Evolutionary conservation across 345 rosid genomes (phyloP).

Genomic region (Hibiscus tridactylites): DNA sequence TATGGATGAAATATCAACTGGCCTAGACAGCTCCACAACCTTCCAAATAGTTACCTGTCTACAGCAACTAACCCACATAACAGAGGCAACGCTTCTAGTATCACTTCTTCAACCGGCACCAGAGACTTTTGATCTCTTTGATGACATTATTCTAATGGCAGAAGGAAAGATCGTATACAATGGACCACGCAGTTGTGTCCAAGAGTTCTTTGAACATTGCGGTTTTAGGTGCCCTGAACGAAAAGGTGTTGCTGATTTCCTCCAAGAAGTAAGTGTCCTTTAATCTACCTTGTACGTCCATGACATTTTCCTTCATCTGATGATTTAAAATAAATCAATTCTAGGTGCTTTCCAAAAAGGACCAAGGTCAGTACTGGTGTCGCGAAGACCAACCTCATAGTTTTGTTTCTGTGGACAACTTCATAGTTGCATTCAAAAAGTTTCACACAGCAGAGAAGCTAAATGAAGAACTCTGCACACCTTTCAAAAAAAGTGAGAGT

Average conservation of each 20-base stretch:
- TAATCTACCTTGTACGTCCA: background rate
- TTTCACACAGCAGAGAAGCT: constrained; percentile 31
- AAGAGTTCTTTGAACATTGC: constrained; percentile 50
- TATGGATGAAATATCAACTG: constrained; percentile 77
- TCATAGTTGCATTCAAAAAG: constrained; percentile 28
- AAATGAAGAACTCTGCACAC: constrained; percentile 31
- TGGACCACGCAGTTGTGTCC: constrained; percentile 46
- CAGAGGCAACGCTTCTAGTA: constrained; percentile 41
- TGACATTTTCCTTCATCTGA: background rate
- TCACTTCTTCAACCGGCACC: constrained; percentile 81
- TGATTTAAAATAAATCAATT: background rate
- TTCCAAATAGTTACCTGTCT: constrained; percentile 58
- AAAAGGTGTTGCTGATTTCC: constrained; percentile 65
- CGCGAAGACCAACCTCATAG: constrained; percentile 23
- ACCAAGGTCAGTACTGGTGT: constrained; percentile 62
- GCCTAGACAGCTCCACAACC: constrained; percentile 71
- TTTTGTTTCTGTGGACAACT: constrained; percentile 39
- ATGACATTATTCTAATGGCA: constrained; percentile 53
- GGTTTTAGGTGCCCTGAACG: constrained; percentile 68
- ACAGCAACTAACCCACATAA: constrained; percentile 57
- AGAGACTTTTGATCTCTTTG: constrained; percentile 66
- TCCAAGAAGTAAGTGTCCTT: constrained; percentile 45
- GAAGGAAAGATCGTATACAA: constrained; percentile 66
- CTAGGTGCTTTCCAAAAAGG: constrained; percentile 52
- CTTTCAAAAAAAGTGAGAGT: constrained; percentile 26